phyloP scores from a whole-genome alignment of 2,329 filamentous ascomycete species.

The Fusarium domesticum region DNA sequence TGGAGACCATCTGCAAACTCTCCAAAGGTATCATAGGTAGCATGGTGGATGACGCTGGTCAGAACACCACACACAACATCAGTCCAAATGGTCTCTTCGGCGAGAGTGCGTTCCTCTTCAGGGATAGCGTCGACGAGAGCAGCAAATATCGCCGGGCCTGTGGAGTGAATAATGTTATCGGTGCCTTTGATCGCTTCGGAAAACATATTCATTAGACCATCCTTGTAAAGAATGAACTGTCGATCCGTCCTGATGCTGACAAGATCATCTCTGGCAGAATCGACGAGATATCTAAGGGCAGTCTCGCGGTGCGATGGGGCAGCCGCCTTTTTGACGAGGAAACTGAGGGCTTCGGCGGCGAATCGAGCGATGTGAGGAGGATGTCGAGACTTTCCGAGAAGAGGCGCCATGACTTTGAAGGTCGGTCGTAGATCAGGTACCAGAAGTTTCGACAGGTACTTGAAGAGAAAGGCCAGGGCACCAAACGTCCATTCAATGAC shows the following conservation, averaged over 20 bases:
- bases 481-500: constrained; percentile 99
- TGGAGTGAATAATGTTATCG: constrained; percentile 58
- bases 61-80: constrained; percentile 73
- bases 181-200: constrained; percentile 73
- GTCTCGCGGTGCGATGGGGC: constrained; percentile 71
- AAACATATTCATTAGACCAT: constrained; percentile 90
- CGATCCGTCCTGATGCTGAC: constrained; percentile 49
- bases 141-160: constrained; percentile 52
- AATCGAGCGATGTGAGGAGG: constrained; percentile 88
- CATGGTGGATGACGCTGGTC: constrained; percentile 80
- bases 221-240: constrained; percentile 68
- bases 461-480: constrained; percentile 92
- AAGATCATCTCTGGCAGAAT: constrained; percentile 70
- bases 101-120: constrained; percentile 47
- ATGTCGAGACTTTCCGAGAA: constrained; percentile 78
- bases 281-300: constrained; percentile 67
- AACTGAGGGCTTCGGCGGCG: constrained; percentile 91
- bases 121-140: constrained; percentile 52
- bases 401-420: constrained; percentile 75
- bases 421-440: constrained; percentile 83
- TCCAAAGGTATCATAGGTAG: constrained; percentile 68
- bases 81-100: constrained; percentile 51
- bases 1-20: constrained; percentile 63
- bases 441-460: constrained; percentile 85
- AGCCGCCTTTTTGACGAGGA: constrained; percentile 85